A percentile compares a stretch with the other conserved stretches of the same genome.
phyloP scores from a whole-genome alignment of 2,329 filamentous ascomycete species.

The Stachybotrys elegans region DNA sequence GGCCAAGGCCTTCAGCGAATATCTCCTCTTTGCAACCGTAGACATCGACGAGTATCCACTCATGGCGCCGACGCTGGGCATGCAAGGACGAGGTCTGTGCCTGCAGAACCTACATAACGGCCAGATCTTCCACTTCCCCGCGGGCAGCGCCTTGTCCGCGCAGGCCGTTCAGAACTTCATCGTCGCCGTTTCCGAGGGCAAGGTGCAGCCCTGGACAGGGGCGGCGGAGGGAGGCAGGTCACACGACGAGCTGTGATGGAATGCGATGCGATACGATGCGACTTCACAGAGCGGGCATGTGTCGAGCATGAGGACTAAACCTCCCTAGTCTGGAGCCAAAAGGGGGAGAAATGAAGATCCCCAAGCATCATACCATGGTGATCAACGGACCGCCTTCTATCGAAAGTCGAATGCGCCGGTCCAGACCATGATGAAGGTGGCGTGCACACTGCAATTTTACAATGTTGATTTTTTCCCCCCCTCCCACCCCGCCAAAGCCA shows the following conservation, averaged over 20 bases:
- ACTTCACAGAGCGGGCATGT: too few species aligned
- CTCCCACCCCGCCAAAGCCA: too few species aligned
- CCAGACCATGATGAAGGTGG: too few species aligned
- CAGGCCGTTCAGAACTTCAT: slow-evolving; percentile 37
- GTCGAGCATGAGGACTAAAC: too few species aligned
- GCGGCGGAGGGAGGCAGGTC: background rate
- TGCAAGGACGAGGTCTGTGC: slow-evolving; percentile 25
- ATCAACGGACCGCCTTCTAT: too few species aligned
- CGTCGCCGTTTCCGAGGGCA: slow-evolving; percentile 37
- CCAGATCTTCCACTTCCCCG: slow-evolving; percentile 33
- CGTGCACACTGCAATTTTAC: too few species aligned
- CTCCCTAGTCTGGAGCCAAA: too few species aligned
- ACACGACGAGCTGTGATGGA: slow-evolving; percentile 2
- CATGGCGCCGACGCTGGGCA: slow-evolving; percentile 34
- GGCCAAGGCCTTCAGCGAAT: slow-evolving; percentile 40
- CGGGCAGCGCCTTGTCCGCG: slow-evolving; percentile 21
- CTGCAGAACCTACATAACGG: slow-evolving; percentile 40
- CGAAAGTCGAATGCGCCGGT: too few species aligned
- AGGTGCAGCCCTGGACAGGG: slow-evolving; percentile 29
- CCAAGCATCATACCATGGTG: too few species aligned
- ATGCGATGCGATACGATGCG: too few species aligned
- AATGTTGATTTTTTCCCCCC: too few species aligned
- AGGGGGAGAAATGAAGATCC: too few species aligned
- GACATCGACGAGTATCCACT: slow-evolving; percentile 40
- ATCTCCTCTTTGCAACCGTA: slow-evolving; percentile 42